Evolutionary conservation across 805 yeast genomes (phyloP), one percentile per base, ranked within the genome.

Genomic region (Lipomyces anomalus): DNA sequence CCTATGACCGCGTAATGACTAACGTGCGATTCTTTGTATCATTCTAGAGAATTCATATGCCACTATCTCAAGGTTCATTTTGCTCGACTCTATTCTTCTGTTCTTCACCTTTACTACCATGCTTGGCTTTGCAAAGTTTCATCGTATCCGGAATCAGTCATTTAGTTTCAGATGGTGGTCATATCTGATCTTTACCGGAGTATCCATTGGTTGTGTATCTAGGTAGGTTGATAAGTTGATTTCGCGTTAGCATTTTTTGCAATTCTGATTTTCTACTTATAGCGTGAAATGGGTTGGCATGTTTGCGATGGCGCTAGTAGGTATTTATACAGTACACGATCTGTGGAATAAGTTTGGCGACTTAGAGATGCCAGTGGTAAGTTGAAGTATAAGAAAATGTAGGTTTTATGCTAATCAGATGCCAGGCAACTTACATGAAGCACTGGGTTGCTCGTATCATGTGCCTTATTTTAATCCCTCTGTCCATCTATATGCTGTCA

Each of bases 221-320:
- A n/a, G 37, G 18, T 38, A 13, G 23, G 5, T 38, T 6, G 16
- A 24, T 20, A 38, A 82, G 90, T n/a, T n/a, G n/a, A n/a, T n/a
- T n/a, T n/a, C n/a, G n/a, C n/a, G n/a, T n/a, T n/a, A n/a, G n/a
- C n/a, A n/a, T n/a, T n/a, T n/a, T n/a, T n/a, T n/a, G n/a, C n/a
- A n/a, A n/a, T n/a, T n/a, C n/a, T n/a, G n/a, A n/a, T n/a, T n/a
- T n/a, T n/a, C n/a, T n/a, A n/a, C n/a, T n/a, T n/a, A n/a, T 61
- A 83, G 95, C 23, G 95, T 88, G 47, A 92, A 92, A 68, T 87
- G 89, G 95, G 97, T 92, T 47, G 99, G 99, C 58, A 73, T 90
- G 46, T 86, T 92, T 60, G 85, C 86, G 50, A 90, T 95, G 46
- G 66, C 87, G 16, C 69, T 88, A 52, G 88, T 92, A 45, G 99